Evolutionary conservation across 1,284 basidiomycete genomes (phyloP).

Genomic region (Melanopsichium pennsylvanicum): DNA sequence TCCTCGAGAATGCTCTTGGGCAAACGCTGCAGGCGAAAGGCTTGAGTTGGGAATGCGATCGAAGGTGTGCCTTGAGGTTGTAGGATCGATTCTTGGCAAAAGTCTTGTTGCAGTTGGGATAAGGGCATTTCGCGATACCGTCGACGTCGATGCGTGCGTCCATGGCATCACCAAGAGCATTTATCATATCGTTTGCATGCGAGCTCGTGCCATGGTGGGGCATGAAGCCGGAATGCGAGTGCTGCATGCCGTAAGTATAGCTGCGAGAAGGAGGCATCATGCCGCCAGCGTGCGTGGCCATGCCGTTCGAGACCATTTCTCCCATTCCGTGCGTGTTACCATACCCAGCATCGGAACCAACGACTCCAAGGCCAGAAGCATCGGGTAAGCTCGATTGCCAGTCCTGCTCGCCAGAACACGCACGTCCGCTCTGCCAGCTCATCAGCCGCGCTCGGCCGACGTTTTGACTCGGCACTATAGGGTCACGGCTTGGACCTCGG

Average conservation of each 20-base stretch:
- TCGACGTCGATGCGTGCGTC: constrained; percentile 54
- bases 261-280: constrained; percentile 38
- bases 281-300: constrained; percentile 18
- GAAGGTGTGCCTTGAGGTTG: constrained; percentile 60
- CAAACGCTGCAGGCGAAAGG: constrained; percentile 62
- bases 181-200: constrained; percentile 48
- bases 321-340: constrained; percentile 7
- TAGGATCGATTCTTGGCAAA: constrained; percentile 62
- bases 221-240: constrained; percentile 13
- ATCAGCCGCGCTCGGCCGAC: constrained; percentile 34
- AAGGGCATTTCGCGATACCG: constrained; percentile 56
- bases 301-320: constrained; percentile 15
- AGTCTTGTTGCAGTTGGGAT: constrained; percentile 60
- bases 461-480: constrained; percentile 37
- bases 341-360: constrained; percentile 6
- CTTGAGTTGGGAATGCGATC: constrained; percentile 58
- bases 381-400: constrained; percentile 29
- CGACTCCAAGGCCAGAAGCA: background rate
- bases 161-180: constrained; percentile 54
- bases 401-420: constrained; percentile 15
- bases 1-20: constrained; percentile 60
- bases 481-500: constrained; percentile 25
- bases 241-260: constrained; percentile 26
- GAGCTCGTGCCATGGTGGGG: constrained; percentile 31
- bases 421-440: constrained; percentile 40